Conservation (phyloP, 2,329 filamentous ascomycete species). For the Sporothrix schenckii region DNA sequence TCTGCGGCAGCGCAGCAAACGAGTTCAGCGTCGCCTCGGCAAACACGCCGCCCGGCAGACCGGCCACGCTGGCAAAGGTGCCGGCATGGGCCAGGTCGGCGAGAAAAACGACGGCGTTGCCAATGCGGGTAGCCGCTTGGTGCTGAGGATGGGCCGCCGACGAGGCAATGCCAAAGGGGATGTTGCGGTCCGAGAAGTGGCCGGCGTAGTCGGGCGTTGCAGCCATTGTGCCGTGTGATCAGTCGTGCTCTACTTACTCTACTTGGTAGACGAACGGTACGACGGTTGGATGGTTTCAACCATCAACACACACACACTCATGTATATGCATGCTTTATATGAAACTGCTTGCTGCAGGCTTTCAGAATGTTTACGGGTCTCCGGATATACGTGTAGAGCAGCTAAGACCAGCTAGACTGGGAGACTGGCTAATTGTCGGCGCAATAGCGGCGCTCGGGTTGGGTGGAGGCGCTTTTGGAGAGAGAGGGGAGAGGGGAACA, state of each 20-base stretch:
- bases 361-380: not conserved
- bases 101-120: not conserved
- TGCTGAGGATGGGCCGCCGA: constrained; percentile 44
- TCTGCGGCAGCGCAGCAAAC: not conserved
- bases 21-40: constrained; percentile 1
- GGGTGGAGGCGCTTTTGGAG: not conserved
- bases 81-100: not conserved
- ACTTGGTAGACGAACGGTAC: too few relatives aligned
- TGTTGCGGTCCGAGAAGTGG: constrained; percentile 54
- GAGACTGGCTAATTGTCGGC: not conserved
- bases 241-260: too few relatives aligned
- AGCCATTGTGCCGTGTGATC: not conserved
- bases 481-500: not conserved
- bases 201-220: not conserved
- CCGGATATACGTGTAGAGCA: not conserved
- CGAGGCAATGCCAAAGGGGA: constrained; percentile 58
- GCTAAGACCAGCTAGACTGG: not conserved
- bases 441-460: constrained; percentile 5
- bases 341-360: not conserved
- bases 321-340: not conserved
- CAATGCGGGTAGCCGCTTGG: constrained; percentile 41
- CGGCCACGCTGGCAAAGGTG: not conserved
- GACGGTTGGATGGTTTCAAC: too few relatives aligned
- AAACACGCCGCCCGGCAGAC: not conserved
- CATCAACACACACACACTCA: too few relatives aligned